Conservation (phyloP, 1,284 basidiomycete species). For the Omphalotus olearius region DNA sequence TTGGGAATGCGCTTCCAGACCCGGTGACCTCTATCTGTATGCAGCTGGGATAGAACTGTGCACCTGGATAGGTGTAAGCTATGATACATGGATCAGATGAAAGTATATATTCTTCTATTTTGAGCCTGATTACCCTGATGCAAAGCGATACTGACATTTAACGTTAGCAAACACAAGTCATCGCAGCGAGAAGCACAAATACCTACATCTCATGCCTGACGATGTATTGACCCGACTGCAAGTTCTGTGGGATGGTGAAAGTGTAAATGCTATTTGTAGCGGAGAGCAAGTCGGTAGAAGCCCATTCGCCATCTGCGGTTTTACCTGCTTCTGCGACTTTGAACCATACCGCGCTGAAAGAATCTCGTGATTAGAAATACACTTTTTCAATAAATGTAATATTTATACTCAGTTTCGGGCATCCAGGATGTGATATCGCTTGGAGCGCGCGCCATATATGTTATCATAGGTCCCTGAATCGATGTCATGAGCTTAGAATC, state of each 20-base stretch:
- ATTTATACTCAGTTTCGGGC: constrained; percentile 17
- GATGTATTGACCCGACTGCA: constrained; percentile 44
- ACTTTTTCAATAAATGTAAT: background rate
- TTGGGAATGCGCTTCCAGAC: constrained; percentile 41
- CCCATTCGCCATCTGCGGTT: constrained; percentile 33
- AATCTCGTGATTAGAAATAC: background rate
- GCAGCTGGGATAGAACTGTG: constrained; percentile 43
- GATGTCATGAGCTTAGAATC: background rate
- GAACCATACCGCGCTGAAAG: constrained; percentile 35
- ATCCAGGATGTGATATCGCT: constrained; percentile 20
- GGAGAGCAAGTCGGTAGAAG: constrained; percentile 32
- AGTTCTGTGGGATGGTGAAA: constrained; percentile 39
- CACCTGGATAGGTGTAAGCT: constrained; percentile 35
- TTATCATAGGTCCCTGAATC: constrained; percentile 19
- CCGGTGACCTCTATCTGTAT: constrained; percentile 50
- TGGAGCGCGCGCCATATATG: constrained; percentile 22
- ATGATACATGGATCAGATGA: background rate
- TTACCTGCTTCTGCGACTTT: constrained; percentile 38
- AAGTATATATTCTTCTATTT: background rate
- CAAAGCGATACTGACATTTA: constrained; percentile 31
- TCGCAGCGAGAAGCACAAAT: background rate
- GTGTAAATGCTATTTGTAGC: constrained; percentile 33
- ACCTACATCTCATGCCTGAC: constrained; percentile 45
- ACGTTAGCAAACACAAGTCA: background rate
- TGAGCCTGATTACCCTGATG: constrained; percentile 27